A percentile compares a stretch with the other conserved stretches of the same genome.
phyloP scores from a whole-genome alignment of 495 filamentous ascomycete genomes.

The Staphylotrichum longicolle region DNA sequence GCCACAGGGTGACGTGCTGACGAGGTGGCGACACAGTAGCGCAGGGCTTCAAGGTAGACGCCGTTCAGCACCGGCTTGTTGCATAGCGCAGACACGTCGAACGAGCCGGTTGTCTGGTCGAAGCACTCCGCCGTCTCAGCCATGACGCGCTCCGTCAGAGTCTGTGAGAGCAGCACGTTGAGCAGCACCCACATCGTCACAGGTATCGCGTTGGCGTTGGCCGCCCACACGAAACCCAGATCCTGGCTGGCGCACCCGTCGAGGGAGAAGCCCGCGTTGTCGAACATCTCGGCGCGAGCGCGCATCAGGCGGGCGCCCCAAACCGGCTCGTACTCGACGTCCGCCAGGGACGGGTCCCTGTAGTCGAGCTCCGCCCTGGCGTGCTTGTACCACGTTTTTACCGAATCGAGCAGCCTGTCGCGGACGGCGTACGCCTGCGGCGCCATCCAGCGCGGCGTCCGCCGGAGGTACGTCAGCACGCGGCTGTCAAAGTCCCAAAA shows the following conservation, averaged over 20 bases:
- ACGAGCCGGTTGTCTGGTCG: neutral
- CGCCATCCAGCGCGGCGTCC: slow-evolving; percentile 26
- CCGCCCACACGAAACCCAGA: slow-evolving; percentile 31
- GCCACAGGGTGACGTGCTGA: slow-evolving; percentile 22
- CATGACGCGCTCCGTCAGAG: slow-evolving; percentile 15
- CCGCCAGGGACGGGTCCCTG: slow-evolving; percentile 13
- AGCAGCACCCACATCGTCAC: slow-evolving; percentile 27
- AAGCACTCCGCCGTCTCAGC: slow-evolving; percentile 20
- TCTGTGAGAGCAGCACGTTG: slow-evolving; percentile 12
- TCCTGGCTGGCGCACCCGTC: slow-evolving; percentile 20
- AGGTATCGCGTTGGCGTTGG: slow-evolving; percentile 30
- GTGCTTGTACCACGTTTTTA: slow-evolving; percentile 26
- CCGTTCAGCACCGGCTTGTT: slow-evolving; percentile 27
- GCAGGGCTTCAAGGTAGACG: slow-evolving; percentile 29
- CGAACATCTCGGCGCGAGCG: slow-evolving; percentile 12
- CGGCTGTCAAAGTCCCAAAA: slow-evolving; percentile 30
- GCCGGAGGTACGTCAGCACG: slow-evolving; percentile 16
- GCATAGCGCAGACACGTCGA: slow-evolving; percentile 22
- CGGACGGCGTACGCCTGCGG: slow-evolving; percentile 21
- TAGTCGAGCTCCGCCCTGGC: slow-evolving; percentile 14
- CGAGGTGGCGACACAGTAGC: slow-evolving; percentile 20
- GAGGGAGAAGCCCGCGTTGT: slow-evolving; percentile 12
- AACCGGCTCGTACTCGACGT: slow-evolving; percentile 27
- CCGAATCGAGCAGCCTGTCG: slow-evolving; percentile 17
- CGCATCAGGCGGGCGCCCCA: slow-evolving; percentile 29